phyloP scores from a whole-genome alignment of 2,329 filamentous ascomycete species.

The Pestalotiopsis sp. region DNA sequence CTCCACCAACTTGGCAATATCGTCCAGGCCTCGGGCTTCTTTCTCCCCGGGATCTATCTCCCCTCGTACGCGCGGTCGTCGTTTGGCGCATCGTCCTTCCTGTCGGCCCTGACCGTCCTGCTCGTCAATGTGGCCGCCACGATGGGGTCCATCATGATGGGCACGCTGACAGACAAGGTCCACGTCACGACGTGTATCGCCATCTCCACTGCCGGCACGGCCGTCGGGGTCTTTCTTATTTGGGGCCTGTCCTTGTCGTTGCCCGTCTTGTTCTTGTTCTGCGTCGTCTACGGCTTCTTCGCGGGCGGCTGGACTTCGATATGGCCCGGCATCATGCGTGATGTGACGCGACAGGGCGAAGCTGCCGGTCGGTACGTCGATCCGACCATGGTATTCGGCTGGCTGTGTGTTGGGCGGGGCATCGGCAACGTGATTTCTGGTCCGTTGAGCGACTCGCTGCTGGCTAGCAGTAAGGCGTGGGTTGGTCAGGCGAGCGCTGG shows the following conservation, averaged over 20 bases:
- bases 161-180: constrained; percentile 48
- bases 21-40: constrained; percentile 63
- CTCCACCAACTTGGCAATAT: constrained; percentile 58
- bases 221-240: constrained; percentile 53
- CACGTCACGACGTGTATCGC: constrained; percentile 45
- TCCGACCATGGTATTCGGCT: constrained; percentile 58
- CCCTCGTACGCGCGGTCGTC: constrained; percentile 49
- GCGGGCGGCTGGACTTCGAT: constrained; percentile 40
- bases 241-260: constrained; percentile 63
- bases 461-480: constrained; percentile 45
- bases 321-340: constrained; percentile 21
- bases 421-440: constrained; percentile 63
- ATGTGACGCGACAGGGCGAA: constrained; percentile 34
- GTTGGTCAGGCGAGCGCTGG: constrained; percentile 35
- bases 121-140: constrained; percentile 51
- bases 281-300: constrained; percentile 59
- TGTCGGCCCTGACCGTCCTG: constrained; percentile 49
- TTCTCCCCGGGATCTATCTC: constrained; percentile 60
- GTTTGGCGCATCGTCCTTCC: constrained; percentile 37
- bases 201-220: constrained; percentile 52
- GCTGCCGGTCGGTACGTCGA: constrained; percentile 32
- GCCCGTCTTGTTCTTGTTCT: constrained; percentile 54
- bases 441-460: constrained; percentile 56
- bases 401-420: constrained; percentile 56
- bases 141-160: constrained; percentile 46